Percentiles rank a stretch among this genome's conserved stretches.
Evolutionary conservation across 2,329 filamentous ascomycete genomes (phyloP).

Genomic region (Boeremia lycopersici): DNA sequence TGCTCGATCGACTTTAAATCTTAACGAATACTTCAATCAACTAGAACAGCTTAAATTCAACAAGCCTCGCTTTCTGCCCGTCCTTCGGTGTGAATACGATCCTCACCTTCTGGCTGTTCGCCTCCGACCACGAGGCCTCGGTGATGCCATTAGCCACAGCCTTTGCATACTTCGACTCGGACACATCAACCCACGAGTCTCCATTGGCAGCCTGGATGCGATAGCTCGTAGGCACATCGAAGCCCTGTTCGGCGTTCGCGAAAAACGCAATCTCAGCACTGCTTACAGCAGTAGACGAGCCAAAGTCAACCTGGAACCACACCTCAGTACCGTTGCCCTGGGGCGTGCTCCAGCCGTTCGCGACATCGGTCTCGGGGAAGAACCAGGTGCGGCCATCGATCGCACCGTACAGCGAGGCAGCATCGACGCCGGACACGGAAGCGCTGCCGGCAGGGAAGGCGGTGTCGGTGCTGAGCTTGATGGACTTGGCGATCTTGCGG

Average conservation of each 20-base stretch:
- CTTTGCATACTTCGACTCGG: conserved; percentile 23
- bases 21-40: neutral
- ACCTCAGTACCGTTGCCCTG: conserved; percentile 35
- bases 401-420: conserved; percentile 40
- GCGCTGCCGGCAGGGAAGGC: conserved; percentile 42
- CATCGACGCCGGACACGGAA: conserved; percentile 32
- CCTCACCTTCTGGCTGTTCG: conserved; percentile 35
- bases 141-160: conserved; percentile 49
- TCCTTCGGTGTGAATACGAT: conserved; percentile 42
- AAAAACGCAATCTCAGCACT: conserved; percentile 50
- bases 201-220: conserved; percentile 33
- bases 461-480: conserved; percentile 40
- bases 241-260: conserved; percentile 33
- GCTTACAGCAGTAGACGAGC: conserved; percentile 28
- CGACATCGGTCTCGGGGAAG: conserved; percentile 43
- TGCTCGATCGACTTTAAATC: too few relatives aligned
- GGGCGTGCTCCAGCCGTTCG: conserved; percentile 49
- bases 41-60: conserved; percentile 48
- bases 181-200: conserved; percentile 39
- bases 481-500: conserved; percentile 44
- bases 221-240: conserved; percentile 39
- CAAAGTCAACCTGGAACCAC: conserved; percentile 50
- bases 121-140: conserved; percentile 35
- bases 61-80: conserved; percentile 43
- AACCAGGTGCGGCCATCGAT: conserved; percentile 52